Conservation (phyloP, 148 eudicot genomes). For the Oxyria digyna region DNA sequence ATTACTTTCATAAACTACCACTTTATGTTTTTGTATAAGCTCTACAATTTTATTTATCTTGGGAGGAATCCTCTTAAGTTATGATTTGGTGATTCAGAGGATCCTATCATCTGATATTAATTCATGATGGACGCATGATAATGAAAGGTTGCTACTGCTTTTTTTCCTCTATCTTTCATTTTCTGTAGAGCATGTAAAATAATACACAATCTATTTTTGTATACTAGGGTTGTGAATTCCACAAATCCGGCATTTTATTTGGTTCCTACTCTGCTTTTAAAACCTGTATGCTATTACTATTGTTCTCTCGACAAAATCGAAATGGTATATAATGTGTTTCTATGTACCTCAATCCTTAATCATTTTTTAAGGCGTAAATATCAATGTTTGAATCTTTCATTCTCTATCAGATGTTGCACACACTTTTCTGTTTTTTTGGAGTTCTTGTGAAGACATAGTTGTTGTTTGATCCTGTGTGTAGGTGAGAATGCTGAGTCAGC, state of each 20-base stretch:
- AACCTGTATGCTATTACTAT: not conserved
- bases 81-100: not conserved
- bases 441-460: too few relatives aligned
- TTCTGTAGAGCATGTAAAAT: not conserved
- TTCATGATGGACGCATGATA: not conserved
- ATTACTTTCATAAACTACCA: not conserved
- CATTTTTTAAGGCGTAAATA: too few relatives aligned
- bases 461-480: slow-evolving; percentile 6
- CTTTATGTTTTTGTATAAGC: not conserved
- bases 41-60: not conserved
- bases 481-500: slow-evolving; percentile 23
- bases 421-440: not conserved
- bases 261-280: not conserved
- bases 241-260: not conserved
- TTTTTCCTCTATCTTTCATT: not conserved
- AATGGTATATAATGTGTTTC: not conserved
- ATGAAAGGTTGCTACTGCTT: not conserved
- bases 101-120: not conserved
- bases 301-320: not conserved
- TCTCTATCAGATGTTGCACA: not conserved
- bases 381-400: not conserved
- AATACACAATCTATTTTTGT: not conserved
- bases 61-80: not conserved
- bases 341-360: too few relatives aligned
- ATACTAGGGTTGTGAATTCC: not conserved